Conservation (phyloP, 148 eudicot genomes). For the Nepenthes gracilis region DNA sequence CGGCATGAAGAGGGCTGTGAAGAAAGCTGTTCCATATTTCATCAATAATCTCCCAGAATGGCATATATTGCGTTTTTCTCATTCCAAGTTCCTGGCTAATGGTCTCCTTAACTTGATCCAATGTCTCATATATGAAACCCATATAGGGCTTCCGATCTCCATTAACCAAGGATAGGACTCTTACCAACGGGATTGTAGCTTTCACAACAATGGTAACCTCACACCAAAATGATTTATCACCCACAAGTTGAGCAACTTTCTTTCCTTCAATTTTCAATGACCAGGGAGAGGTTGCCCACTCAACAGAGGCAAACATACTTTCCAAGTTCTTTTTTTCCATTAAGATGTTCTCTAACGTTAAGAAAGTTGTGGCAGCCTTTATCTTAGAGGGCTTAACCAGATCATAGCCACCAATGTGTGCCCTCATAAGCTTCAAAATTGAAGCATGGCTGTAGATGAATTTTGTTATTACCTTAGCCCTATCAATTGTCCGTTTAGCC, state of each 20-base stretch:
- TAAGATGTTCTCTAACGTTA: constrained; percentile 46
- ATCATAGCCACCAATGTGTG: constrained; percentile 20
- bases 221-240: constrained; percentile 37
- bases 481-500: constrained; percentile 25
- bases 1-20: constrained; percentile 64
- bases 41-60: constrained; percentile 50
- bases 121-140: constrained; percentile 58
- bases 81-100: constrained; percentile 33
- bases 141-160: constrained; percentile 18
- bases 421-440: constrained; percentile 26
- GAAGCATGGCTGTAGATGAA: constrained; percentile 30
- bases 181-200: constrained; percentile 51
- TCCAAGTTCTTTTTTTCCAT: constrained; percentile 23
- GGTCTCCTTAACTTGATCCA: constrained; percentile 68
- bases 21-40: constrained; percentile 51
- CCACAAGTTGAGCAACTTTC: constrained; percentile 25
- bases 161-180: constrained; percentile 29
- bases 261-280: constrained; percentile 30
- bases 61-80: constrained; percentile 23
- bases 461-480: constrained; percentile 38
- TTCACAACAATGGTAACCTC: constrained; percentile 22
- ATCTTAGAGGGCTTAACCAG: constrained; percentile 35
- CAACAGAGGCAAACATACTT: constrained; percentile 36
- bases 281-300: constrained; percentile 30
- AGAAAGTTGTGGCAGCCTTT: constrained; percentile 27